Conservation (phyloP, 768 basidiomycete species). For the Boletus pseudopeckii region DNA sequence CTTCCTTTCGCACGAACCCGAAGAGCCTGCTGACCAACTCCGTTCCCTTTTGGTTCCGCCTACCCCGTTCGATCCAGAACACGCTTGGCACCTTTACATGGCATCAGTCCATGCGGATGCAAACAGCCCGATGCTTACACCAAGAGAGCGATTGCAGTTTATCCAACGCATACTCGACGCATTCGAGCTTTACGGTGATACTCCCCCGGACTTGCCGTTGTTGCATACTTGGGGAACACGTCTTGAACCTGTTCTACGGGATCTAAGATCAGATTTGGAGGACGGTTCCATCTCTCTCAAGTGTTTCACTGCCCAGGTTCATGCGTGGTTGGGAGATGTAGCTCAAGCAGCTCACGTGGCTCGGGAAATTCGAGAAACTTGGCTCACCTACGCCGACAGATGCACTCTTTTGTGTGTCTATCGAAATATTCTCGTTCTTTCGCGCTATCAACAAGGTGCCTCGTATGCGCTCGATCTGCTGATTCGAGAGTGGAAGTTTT, state of each 20-base stretch:
- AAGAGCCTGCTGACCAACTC: conserved; percentile 11
- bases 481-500: conserved; percentile 36
- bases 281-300: conserved; percentile 18
- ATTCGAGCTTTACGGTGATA: conserved; percentile 13
- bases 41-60: conserved; percentile 16
- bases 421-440: conserved; percentile 37
- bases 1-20: conserved; percentile 3
- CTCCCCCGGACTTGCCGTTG: conserved; percentile 15
- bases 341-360: conserved; percentile 32
- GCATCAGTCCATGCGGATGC: conserved; percentile 4
- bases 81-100: conserved; percentile 41
- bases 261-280: conserved; percentile 23
- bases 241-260: conserved; percentile 33
- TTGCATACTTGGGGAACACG: conserved; percentile 37
- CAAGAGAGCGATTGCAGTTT: conserved; percentile 25
- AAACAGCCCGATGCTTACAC: conserved; percentile 15
- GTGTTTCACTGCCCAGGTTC: conserved; percentile 32
- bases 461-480: conserved; percentile 38
- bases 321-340: conserved; percentile 38
- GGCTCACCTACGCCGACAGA: conserved; percentile 21
- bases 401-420: conserved; percentile 31
- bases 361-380: conserved; percentile 22
- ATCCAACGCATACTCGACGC: conserved; percentile 23
- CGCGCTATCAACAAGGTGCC: conserved; percentile 32
- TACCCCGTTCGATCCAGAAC: conserved; percentile 33